Conservation (phyloP, 306 rosid genomes). For the Hippophae rhamnoides region DNA sequence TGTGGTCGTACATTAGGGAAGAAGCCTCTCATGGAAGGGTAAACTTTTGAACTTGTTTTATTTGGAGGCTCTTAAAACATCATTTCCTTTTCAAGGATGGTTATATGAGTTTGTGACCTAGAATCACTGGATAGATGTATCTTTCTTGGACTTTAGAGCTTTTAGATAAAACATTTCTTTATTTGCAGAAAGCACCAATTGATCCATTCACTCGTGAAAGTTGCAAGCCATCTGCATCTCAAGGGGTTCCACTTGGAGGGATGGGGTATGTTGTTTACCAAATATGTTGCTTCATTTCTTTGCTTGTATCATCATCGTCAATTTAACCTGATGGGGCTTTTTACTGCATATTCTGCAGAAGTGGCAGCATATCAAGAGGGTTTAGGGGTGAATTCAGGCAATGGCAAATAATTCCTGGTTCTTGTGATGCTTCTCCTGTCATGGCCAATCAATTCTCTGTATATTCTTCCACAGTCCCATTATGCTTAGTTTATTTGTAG, state of each 20-base stretch:
- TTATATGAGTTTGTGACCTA: not conserved
- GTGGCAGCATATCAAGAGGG: conserved; percentile 99
- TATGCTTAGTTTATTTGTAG: conserved; percentile 13
- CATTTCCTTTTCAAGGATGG: not conserved
- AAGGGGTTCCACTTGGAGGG: conserved; percentile 99
- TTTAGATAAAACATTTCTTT: conserved; percentile 9
- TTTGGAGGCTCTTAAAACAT: conserved; percentile 7
- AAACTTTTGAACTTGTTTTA: conserved; percentile 21
- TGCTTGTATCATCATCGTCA: not conserved
- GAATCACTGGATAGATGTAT: conserved; percentile 1
- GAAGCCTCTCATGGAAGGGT: conserved; percentile 99
- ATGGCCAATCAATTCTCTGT: conserved; percentile 99
- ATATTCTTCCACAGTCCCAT: conserved; percentile 17
- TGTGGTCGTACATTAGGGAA: conserved; percentile 96
- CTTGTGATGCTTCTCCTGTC: conserved; percentile 79
- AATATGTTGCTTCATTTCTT: conserved; percentile 2
- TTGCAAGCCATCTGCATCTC: conserved; percentile 98
- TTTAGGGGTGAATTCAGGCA: conserved; percentile 97
- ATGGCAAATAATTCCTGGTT: conserved; percentile 90
- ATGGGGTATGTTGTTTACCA: conserved; percentile 68
- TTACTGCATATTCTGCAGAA: conserved; percentile 36
- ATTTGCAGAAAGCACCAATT: conserved; percentile 89
- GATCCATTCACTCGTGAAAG: conserved; percentile 92
- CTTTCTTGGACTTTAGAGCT: conserved; percentile 14
- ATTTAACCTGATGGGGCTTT: conserved; percentile 17